Conservation (phyloP, 805 yeast genomes). For the Yamadazyma insecticola region DNA sequence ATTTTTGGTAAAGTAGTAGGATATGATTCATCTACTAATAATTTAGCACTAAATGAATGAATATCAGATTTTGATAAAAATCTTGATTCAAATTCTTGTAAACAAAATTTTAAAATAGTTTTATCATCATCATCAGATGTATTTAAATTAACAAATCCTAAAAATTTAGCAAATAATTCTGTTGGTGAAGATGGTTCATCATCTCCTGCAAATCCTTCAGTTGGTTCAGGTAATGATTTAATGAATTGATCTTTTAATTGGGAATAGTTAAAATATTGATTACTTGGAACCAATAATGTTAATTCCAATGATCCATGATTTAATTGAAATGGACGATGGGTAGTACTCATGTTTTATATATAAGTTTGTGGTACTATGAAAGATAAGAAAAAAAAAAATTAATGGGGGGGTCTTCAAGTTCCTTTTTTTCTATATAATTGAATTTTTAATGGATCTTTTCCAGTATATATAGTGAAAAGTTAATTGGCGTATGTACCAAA, state of each 20-base stretch:
- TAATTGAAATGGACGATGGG: slow-evolving; percentile 66
- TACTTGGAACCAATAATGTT: slow-evolving; percentile 80
- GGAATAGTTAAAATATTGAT: slow-evolving; percentile 71
- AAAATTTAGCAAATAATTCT: slow-evolving; percentile 77
- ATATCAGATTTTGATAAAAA: slow-evolving; percentile 63
- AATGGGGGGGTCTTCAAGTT: no score
- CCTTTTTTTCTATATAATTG: no score
- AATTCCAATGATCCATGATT: slow-evolving; percentile 86
- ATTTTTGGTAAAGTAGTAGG: slow-evolving; percentile 71
- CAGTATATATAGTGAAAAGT: no score
- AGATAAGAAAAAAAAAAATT: no score
- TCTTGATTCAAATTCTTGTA: slow-evolving; percentile 80
- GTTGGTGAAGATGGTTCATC: slow-evolving; percentile 85
- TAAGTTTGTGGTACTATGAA: no score
- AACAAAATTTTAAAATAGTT: slow-evolving; percentile 64
- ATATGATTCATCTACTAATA: slow-evolving; percentile 47
- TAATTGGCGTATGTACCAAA: no score
- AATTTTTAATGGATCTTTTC: no score
- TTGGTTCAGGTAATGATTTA: slow-evolving; percentile 69
- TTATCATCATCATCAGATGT: slow-evolving; percentile 45
- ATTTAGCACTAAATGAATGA: slow-evolving; percentile 78
- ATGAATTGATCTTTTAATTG: slow-evolving; percentile 84
- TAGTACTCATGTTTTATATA: slow-evolving; percentile 7
- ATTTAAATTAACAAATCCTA: slow-evolving; percentile 53
- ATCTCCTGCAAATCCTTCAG: slow-evolving; percentile 82